phyloP scores from a whole-genome alignment of 2,329 filamentous ascomycete genomes.

The Stemphylium vesicarium region DNA sequence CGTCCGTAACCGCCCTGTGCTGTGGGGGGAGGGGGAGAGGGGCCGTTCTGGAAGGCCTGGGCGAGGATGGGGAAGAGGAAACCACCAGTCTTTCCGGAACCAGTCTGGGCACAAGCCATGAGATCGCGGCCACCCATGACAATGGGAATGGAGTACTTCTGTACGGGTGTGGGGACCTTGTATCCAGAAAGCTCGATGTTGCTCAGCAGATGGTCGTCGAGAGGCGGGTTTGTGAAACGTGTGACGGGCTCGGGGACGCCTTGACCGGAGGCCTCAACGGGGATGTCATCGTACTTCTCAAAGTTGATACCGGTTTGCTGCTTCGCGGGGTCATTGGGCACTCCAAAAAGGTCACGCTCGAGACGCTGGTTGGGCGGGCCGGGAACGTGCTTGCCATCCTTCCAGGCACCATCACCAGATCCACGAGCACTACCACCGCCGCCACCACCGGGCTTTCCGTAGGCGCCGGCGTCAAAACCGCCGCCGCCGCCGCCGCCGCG shows the following conservation, averaged over 20 bases:
- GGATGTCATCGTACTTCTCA: slow-evolving; percentile 99
- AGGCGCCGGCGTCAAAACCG: slow-evolving; percentile 68
- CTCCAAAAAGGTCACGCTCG: slow-evolving; percentile 95
- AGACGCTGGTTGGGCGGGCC: slow-evolving; percentile 86
- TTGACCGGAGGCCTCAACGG: slow-evolving; percentile 93
- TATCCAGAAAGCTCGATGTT: slow-evolving; percentile 96
- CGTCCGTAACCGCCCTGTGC: slow-evolving; percentile 73
- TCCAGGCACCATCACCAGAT: slow-evolving; percentile 95
- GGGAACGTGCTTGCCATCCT: slow-evolving; percentile 93
- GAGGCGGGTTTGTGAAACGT: slow-evolving; percentile 89
- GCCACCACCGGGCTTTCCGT: slow-evolving; percentile 61
- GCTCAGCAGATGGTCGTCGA: slow-evolving; percentile 88
- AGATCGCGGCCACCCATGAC: slow-evolving; percentile 97
- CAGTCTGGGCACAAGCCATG: slow-evolving; percentile 99
- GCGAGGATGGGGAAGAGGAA: slow-evolving; percentile 99
- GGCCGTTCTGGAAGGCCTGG: slow-evolving; percentile 92
- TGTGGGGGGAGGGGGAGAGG: slow-evolving; percentile 69
- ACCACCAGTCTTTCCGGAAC: slow-evolving; percentile 99
- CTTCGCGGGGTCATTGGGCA: slow-evolving; percentile 89
- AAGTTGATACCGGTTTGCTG: slow-evolving; percentile 99
- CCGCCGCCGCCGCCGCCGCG: slow-evolving; percentile 53
- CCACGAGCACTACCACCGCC: slow-evolving; percentile 68
- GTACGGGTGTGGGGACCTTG: slow-evolving; percentile 93
- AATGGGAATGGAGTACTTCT: slow-evolving; percentile 99
- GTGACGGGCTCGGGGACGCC: slow-evolving; percentile 91